Evolutionary conservation across 768 basidiomycete genomes (phyloP).

Genomic region (Dendrothele bispora): DNA sequence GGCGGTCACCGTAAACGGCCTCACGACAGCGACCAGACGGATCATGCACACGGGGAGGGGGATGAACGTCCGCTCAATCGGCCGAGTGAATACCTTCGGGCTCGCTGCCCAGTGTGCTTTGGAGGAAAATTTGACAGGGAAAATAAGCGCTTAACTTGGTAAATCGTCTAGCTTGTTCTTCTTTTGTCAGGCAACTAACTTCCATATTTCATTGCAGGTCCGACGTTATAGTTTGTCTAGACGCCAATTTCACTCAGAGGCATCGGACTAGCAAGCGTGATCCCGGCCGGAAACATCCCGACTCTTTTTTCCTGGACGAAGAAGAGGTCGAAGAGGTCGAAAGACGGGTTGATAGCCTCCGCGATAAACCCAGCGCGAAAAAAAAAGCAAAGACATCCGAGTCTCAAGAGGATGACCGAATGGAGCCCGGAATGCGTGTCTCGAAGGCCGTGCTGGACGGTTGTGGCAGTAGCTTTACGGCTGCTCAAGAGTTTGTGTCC

Average conservation of each 20-base stretch:
- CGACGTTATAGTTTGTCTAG: constrained; percentile 29
- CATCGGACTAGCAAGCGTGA: constrained; percentile 15
- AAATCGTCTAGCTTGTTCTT: too few species aligned
- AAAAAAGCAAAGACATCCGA: constrained; percentile 3
- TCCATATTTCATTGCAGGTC: constrained; percentile 11
- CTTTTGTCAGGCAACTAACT: not conserved
- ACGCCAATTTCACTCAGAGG: constrained; percentile 36
- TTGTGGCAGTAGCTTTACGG: constrained; percentile 30
- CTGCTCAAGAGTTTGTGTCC: constrained; percentile 22
- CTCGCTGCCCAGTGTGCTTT: constrained; percentile 27
- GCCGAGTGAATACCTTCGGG: constrained; percentile 20
- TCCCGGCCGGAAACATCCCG: constrained; percentile 17
- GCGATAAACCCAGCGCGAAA: not conserved
- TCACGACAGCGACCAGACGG: constrained; percentile 5
- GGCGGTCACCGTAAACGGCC: too few species aligned
- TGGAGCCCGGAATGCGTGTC: constrained; percentile 22
- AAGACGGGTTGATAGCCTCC: constrained; percentile 14
- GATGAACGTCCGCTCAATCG: not conserved
- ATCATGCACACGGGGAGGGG: not conserved
- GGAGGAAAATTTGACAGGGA: constrained; percentile 13
- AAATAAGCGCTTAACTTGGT: too few species aligned
- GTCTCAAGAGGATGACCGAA: constrained; percentile 7
- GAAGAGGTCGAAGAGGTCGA: constrained; percentile 19
- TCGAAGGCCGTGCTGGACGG: constrained; percentile 30
- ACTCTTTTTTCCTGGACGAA: constrained; percentile 19